Base-by-base conservation (phyloP, 352 stramenopile genomes). In the Pythium scleroteichum region DNA sequence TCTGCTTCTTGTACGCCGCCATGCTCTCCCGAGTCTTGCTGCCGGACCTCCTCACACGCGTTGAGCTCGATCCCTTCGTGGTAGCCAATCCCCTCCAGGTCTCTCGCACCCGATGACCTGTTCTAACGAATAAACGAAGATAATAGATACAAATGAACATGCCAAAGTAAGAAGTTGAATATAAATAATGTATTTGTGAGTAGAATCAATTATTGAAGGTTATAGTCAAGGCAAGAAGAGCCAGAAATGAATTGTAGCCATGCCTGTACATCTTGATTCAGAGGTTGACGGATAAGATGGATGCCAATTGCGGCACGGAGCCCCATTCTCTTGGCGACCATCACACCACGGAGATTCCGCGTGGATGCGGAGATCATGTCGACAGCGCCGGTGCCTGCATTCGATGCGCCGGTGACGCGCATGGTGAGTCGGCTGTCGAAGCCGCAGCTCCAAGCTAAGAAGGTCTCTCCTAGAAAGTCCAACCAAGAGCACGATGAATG, bases 1-100 rank as follows among this genome's bases (percentile, higher is more conserved):
- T 85, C 65, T 85, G 79, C 64, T 79, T 71, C 68, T 76, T 70
- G 72, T 80, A 91, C 53, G 82, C 79, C 57, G 68, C 60, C 79
- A 89, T 91, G 53, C 1, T 85, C 20, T 23, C 19, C 45, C 22
- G 20, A 33, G 17, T 49, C 45, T 40, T 58, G 41, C 23, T 68
- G 32, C 32, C 23, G 22, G 32, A 46, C 22, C 50, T 20, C 26
- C 40, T 58, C 53, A 13, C 20, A 45, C 39, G 52, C 41, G 23
- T 49, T n/a, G 40, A 6, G 7, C 29, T 20, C 27, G 40, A 51
- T 62, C 55, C 38, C 41, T 57, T 42, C 27, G 14, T 71, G 64
- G 54, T 55, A 49, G 64, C 64, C 64, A 71, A 71, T 71, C 64
- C 64, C 64, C 64, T 71, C 51, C 8, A 45, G 22, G 44, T 56